Percentiles rank a stretch among this genome's conserved stretches.
Conservation (phyloP, 139 green algal species). For the Astrephomene gubernaculifera region DNA sequence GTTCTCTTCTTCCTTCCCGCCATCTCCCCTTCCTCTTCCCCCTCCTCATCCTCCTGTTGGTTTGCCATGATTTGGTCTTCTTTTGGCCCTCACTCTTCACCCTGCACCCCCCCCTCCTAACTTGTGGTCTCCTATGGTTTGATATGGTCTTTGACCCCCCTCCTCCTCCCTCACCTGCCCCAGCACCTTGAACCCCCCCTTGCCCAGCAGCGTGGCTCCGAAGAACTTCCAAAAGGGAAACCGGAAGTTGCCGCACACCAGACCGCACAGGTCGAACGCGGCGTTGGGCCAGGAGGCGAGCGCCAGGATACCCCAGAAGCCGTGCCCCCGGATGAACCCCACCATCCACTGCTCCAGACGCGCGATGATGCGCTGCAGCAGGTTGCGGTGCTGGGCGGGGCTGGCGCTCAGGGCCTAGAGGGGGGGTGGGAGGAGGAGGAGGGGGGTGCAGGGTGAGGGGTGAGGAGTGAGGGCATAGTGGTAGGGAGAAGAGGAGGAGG, state of each 20-base stretch:
- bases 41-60: too few species aligned
- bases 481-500: too few species aligned
- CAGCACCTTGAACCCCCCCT: conserved; percentile 86
- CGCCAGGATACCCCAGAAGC: conserved; percentile 90
- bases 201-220: conserved; percentile 86
- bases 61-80: too few species aligned
- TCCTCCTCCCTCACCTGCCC: conserved; percentile 46
- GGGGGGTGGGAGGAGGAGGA: not conserved
- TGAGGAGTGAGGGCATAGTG: not conserved
- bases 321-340: conserved; percentile 79
- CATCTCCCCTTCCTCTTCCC: too few species aligned
- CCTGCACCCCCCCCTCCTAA: too few species aligned
- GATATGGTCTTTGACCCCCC: too few species aligned
- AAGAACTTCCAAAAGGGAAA: conserved; percentile 97
- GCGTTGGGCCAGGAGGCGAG: conserved; percentile 93
- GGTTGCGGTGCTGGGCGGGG: not conserved
- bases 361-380: not conserved
- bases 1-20: too few species aligned
- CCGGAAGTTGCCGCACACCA: conserved; percentile 91
- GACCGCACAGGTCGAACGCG: conserved; percentile 93
- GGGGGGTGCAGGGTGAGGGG: not conserved
- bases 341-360: conserved; percentile 85
- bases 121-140: too few species aligned
- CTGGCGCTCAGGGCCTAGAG: not conserved
- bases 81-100: too few species aligned